Evolutionary conservation across 169 alveolate species (phyloP).

Genomic region (Cytauxzoon felis): DNA sequence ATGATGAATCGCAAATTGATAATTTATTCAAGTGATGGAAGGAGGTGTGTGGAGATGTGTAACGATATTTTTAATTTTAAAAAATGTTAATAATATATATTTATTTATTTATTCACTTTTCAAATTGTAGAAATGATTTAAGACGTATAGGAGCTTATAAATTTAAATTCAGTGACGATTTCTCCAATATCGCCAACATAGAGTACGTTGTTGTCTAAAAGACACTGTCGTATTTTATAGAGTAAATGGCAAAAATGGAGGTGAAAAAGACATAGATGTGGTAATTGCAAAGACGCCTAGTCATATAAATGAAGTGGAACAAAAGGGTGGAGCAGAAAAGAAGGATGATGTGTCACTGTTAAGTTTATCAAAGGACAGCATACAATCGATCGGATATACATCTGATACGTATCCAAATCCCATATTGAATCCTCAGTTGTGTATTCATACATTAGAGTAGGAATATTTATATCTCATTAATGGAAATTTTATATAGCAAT

Average conservation of each 20-base stretch:
- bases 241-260: too few species aligned
- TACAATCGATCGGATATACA: slow-evolving; percentile 52
- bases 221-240: too few species aligned
- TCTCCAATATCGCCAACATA: too few species aligned
- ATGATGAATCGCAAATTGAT: not conserved
- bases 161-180: slow-evolving; percentile 56
- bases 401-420: slow-evolving; percentile 48
- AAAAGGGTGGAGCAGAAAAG: not conserved
- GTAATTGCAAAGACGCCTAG: too few species aligned
- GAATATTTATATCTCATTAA: not conserved
- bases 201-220: too few species aligned
- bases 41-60: slow-evolving; percentile 1
- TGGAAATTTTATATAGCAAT: not conserved
- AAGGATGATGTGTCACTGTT: not conserved
- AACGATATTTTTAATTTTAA: not conserved
- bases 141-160: slow-evolving; percentile 45
- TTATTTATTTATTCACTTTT: not conserved
- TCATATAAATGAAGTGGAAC: not conserved
- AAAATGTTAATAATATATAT: not conserved
- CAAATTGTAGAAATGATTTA: slow-evolving; percentile 1
- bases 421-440: slow-evolving; percentile 23
- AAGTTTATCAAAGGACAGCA: not conserved
- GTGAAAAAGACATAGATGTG: too few species aligned
- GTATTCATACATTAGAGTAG: slow-evolving; percentile 35
- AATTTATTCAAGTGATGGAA: not conserved